Percentiles rank a stretch among this genome's conserved stretches.
These are phyloP conservation scores for Hypomontagnella submonticulosa DNA, from an alignment of 495 filamentous ascomycete genomes.

Conservation along the genomic window DNA sequence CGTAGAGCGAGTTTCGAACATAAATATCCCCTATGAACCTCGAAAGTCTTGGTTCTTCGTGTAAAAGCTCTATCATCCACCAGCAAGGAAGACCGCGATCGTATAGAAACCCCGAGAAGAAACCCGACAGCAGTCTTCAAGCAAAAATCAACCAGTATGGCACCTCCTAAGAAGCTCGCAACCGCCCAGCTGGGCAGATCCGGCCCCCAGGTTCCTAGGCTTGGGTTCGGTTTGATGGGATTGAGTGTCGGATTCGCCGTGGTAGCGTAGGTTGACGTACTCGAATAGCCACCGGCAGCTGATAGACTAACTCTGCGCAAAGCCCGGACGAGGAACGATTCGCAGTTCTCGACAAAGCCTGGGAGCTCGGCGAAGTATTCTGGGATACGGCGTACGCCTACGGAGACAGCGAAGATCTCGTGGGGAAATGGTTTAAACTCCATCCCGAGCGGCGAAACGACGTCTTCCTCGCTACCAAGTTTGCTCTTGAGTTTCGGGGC, in stretches of 20 bases:
- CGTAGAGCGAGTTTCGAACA: neutral
- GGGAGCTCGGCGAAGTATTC: slow-evolving; percentile 58
- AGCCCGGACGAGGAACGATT: slow-evolving; percentile 59
- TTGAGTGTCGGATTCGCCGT: slow-evolving; percentile 61
- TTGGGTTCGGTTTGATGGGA: slow-evolving; percentile 68
- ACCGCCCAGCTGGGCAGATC: slow-evolving; percentile 62
- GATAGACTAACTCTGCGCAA: neutral
- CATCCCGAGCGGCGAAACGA: slow-evolving; percentile 60
- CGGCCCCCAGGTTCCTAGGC: slow-evolving; percentile 63
- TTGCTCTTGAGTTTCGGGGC: slow-evolving; percentile 49
- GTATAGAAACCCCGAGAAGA: neutral
- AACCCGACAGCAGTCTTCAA: neutral
- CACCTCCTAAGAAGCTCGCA: slow-evolving; percentile 19
- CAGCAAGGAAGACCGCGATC: neutral
- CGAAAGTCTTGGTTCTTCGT: neutral
- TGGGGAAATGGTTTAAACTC: slow-evolving; percentile 65
- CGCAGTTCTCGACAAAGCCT: slow-evolving; percentile 59
- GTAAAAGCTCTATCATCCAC: neutral
- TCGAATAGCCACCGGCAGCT: neutral
- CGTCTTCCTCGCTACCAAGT: slow-evolving; percentile 70
- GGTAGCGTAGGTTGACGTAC: slow-evolving; percentile 33
- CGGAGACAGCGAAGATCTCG: slow-evolving; percentile 61
- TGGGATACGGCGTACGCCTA: slow-evolving; percentile 65
- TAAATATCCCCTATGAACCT: slow-evolving; percentile 9
- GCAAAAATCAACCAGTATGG: slow-evolving; percentile 8